Conservation (phyloP, 352 stramenopile genomes). For the Phytopythium mirpurense region DNA sequence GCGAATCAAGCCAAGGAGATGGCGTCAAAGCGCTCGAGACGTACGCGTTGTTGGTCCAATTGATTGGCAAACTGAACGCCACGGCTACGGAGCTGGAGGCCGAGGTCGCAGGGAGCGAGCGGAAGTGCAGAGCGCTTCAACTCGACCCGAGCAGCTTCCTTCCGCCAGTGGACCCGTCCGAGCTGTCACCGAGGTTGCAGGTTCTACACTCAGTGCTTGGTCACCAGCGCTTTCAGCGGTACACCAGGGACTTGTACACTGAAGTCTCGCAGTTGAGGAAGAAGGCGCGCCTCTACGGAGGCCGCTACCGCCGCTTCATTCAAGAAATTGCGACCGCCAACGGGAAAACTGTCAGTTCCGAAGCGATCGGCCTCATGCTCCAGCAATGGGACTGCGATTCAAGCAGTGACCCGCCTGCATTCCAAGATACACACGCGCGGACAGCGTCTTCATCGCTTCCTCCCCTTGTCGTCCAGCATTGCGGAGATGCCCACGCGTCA, state of each 20-base stretch:
- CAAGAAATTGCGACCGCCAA: conserved; percentile 15
- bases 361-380: neutral
- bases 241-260: conserved; percentile 33
- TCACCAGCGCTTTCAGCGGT: conserved; percentile 25
- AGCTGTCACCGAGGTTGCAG: conserved; percentile 34
- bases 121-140: conserved; percentile 11
- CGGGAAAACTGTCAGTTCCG: conserved; percentile 4
- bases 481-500: conserved; percentile 16
- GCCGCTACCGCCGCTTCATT: conserved; percentile 11
- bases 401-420: neutral
- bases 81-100: conserved; percentile 9
- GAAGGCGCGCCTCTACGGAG: conserved; percentile 29
- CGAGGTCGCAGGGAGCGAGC: conserved; percentile 19
- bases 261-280: conserved; percentile 31
- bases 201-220: conserved; percentile 56
- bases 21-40: neutral
- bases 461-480: conserved; percentile 34
- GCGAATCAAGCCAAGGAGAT: neutral
- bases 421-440: neutral
- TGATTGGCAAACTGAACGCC: conserved; percentile 17
- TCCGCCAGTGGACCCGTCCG: neutral
- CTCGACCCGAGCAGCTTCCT: conserved; percentile 10
- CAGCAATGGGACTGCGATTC: neutral
- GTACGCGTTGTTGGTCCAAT: conserved; percentile 11
- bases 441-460: neutral